A percentile compares a stretch with the other conserved stretches of the same genome.
Evolutionary conservation across 345 rosid genomes (phyloP).

Genomic region (Salix brachista): DNA sequence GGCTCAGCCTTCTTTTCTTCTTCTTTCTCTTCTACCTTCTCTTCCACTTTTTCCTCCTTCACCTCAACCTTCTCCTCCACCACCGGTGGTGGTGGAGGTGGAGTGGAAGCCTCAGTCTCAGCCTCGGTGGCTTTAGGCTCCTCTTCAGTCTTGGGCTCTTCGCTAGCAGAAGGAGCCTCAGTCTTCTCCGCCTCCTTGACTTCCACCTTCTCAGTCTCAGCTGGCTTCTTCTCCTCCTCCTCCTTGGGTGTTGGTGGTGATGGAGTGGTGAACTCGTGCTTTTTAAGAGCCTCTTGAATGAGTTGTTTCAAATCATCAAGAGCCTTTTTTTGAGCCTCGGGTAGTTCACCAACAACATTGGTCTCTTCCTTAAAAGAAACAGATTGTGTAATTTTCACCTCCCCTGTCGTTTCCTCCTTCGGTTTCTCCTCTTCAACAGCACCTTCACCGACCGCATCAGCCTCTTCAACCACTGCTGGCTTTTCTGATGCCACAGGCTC

Average conservation of each 20-base stretch:
- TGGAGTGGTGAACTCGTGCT: conserved; percentile 23
- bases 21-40: conserved; percentile 2
- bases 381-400: conserved; percentile 6
- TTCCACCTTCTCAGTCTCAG: conserved; percentile 7
- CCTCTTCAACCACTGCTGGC: background rate
- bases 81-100: conserved; percentile 13
- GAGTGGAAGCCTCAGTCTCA: background rate
- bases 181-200: conserved; percentile 1
- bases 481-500: conserved; percentile 21
- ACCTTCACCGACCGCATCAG: background rate
- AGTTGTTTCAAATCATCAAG: conserved; percentile 26
- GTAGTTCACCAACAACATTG: conserved; percentile 19
- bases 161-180: conserved; percentile 1
- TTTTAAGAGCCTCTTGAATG: conserved; percentile 23
- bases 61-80: conserved; percentile 9
- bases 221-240: conserved; percentile 17
- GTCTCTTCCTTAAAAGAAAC: conserved; percentile 29
- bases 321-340: conserved; percentile 25
- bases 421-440: conserved; percentile 13
- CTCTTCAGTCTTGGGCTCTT: conserved; percentile 4
- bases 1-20: conserved; percentile 8
- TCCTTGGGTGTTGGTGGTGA: conserved; percentile 8
- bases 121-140: conserved; percentile 5
- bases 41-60: conserved; percentile 2
- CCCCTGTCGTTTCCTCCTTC: conserved; percentile 2